phyloP scores from a whole-genome alignment of 129 eudicot species.

The Artemisia argyi region DNA sequence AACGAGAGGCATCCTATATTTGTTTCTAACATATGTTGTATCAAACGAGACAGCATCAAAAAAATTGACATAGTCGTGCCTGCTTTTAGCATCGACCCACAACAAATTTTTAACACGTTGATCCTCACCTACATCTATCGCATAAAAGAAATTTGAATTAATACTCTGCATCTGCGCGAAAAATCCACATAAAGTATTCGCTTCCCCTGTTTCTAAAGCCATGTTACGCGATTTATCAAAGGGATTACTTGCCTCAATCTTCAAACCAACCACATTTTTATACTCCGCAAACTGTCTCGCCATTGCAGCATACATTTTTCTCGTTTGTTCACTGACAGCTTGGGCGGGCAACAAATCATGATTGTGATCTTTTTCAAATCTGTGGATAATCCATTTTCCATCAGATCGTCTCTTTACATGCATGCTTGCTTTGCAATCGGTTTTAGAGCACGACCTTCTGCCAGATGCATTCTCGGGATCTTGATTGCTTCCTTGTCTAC shows the following conservation, averaged over 20 bases:
- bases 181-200: constrained; percentile 53
- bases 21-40: constrained; percentile 69
- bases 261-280: constrained; percentile 76
- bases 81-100: constrained; percentile 89
- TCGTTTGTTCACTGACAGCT: constrained; percentile 90
- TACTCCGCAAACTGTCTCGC: constrained; percentile 94
- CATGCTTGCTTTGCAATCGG: constrained; percentile 85
- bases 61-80: constrained; percentile 72
- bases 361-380: constrained; percentile 83
- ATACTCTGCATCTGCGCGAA: constrained; percentile 71
- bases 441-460: constrained; percentile 79
- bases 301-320: constrained; percentile 93
- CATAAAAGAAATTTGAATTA: constrained; percentile 89
- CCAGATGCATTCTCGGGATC: constrained; percentile 87
- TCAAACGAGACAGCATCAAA: constrained; percentile 82
- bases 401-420: constrained; percentile 81
- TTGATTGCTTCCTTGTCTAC: constrained; percentile 71
- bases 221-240: constrained; percentile 65
- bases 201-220: constrained; percentile 69
- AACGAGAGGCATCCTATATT: constrained; percentile 82
- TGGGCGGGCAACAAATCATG: constrained; percentile 95
- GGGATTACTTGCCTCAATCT: constrained; percentile 51
- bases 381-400: constrained; percentile 93
- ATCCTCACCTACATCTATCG: constrained; percentile 81
- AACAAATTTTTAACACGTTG: constrained; percentile 68